Evolutionary conservation across 1,284 basidiomycete species (phyloP), one percentile per base, ranked within the genome.

Genomic region (Sanghuangporus baumii): DNA sequence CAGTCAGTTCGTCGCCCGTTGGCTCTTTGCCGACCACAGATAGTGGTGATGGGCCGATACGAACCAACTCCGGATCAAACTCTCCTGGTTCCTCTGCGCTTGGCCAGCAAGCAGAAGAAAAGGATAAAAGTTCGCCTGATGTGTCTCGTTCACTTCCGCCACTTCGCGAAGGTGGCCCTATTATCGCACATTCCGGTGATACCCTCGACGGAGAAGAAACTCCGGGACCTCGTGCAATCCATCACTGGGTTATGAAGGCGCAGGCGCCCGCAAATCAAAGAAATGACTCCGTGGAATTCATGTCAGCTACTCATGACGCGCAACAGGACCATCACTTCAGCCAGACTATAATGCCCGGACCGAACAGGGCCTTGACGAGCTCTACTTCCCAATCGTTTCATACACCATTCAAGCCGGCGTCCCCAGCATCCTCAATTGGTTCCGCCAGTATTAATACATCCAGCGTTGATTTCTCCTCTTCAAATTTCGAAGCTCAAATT

Each of bases 401-500:
- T 47, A 59, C 74, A 69, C 70, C 73, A 55, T 79, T 82, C 67
- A 77, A 79, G 7, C 87, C 89, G 14, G 79, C 85, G 6, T 92
- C 89, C 0, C 89, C 90, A 7, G 87, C 85, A 20, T 91, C 89
- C 11, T 92, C 90, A 6, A 71, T 88, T 66, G 87, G 86, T 71
- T 91, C 90, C 14, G 83, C 81, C 52, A 87, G 86, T 68, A 84
- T 86, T 47, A 81, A 84, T 68, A 72, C 63, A 23, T 72, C 79
- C 3, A 77, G 74, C 67, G 67, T 74, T 56, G 82, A 84, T 61
- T 71, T 73, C 68, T 59, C 77, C 71, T 60, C 69, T 66, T 43
- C 63, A 16, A 82, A 71, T 66, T 85, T 92, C 55, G 91, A 93
- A 66, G 75, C 81, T 8, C 89, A 91, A 68, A 81, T 93, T 66